Conservation (phyloP, 192 early-diverging fungal species). For the Linnemannia zychae region DNA sequence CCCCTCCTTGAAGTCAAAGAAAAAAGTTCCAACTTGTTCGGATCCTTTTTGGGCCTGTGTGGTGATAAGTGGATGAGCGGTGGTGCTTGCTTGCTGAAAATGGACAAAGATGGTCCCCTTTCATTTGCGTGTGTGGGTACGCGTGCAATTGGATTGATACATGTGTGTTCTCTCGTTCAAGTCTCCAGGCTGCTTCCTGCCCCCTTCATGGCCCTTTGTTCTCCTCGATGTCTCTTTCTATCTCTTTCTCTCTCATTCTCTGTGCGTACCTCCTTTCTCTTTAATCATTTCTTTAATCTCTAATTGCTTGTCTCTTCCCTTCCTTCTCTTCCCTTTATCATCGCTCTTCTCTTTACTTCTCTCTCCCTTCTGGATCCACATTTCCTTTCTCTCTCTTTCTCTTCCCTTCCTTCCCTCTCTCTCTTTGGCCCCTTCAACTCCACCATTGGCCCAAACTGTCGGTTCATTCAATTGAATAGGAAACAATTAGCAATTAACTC, state of each 20-base stretch:
- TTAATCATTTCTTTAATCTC: background rate
- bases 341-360: background rate
- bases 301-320: background rate
- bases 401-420: too few relatives aligned
- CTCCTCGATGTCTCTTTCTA: background rate
- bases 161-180: background rate
- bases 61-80: background rate
- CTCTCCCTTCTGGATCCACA: background rate
- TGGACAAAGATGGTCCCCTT: background rate
- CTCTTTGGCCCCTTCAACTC: slow-evolving; percentile 1
- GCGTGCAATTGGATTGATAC: background rate
- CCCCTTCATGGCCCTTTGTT: slow-evolving; percentile 2
- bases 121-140: too few relatives aligned
- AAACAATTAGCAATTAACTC: background rate
- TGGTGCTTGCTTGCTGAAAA: too few relatives aligned
- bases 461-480: slow-evolving; percentile 11
- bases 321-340: background rate
- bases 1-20: background rate
- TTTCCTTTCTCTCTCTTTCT: background rate
- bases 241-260: background rate
- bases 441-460: slow-evolving; percentile 20
- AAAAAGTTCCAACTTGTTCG: slow-evolving; percentile 35
- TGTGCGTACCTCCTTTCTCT: background rate
- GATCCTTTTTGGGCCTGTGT: slow-evolving; percentile 11
- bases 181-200: background rate